Conservation (phyloP, 1,139 yeast species). For the Martiniozyma asiatica region DNA sequence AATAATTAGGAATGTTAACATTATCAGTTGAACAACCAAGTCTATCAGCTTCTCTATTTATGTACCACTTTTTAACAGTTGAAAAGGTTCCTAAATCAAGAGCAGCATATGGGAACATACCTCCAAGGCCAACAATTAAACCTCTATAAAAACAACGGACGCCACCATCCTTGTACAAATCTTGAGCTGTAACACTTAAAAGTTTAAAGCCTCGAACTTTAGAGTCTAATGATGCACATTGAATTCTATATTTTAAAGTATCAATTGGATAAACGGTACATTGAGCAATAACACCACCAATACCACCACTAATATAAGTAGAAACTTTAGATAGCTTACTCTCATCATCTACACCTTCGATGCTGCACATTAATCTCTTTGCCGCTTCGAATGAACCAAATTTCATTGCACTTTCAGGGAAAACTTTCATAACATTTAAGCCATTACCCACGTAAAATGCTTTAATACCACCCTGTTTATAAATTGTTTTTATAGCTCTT, state of each 20-base stretch:
- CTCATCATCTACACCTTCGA: slow-evolving; percentile 71
- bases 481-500: slow-evolving; percentile 72
- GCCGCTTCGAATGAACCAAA: slow-evolving; percentile 92
- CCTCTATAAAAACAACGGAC: slow-evolving; percentile 74
- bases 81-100: slow-evolving; percentile 88
- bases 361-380: slow-evolving; percentile 57
- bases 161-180: slow-evolving; percentile 77
- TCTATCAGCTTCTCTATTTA: slow-evolving; percentile 45
- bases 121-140: slow-evolving; percentile 73
- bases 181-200: slow-evolving; percentile 54
- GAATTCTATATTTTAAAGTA: slow-evolving; percentile 76
- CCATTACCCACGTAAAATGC: slow-evolving; percentile 95
- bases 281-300: slow-evolving; percentile 92
- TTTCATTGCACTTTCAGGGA: slow-evolving; percentile 96
- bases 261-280: slow-evolving; percentile 93
- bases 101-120: slow-evolving; percentile 96
- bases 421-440: slow-evolving; percentile 80
- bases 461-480: slow-evolving; percentile 78
- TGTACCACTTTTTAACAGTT: slow-evolving; percentile 68
- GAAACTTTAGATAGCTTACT: slow-evolving; percentile 61
- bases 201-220: slow-evolving; percentile 48
- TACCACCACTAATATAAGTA: slow-evolving; percentile 86
- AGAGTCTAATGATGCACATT: slow-evolving; percentile 61
- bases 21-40: slow-evolving; percentile 45
- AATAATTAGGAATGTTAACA: slow-evolving; percentile 62